Base-by-base conservation (phyloP, 768 basidiomycete genomes). In the Kwoniella dendrophila region DNA sequence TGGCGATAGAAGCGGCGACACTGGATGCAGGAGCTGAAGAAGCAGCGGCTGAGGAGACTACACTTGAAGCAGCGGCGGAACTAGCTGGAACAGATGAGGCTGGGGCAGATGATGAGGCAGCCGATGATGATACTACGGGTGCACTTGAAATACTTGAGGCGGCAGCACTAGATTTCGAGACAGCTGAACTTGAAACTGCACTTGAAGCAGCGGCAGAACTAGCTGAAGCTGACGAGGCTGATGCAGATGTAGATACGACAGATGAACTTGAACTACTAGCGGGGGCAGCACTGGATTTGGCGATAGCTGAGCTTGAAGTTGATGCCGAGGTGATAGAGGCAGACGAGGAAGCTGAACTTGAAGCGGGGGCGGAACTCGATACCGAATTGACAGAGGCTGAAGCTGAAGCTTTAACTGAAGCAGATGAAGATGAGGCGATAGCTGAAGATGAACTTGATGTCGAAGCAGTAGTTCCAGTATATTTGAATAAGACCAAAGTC, bases 1-100 rank as follows among this genome's bases (percentile, higher is more conserved):
- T 69, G 18, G 59, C 45, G 27, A 22, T 20, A 27, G 60, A 43
- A 56, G 60, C 44, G 1, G 51, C 33, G 27, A n/a, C n/a, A n/a
- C n/a, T 16, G 10, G 60, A 38, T 12, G 45, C 30, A 3, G 38
- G 24, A 14, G 29, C 22, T 7, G 57, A 48, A 43, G 59, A 12
- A 33, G 30, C 45, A 20, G 30, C 56, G 44, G 48, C 7, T 36
- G 59, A 41, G 14, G 59, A 33, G 41, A 36, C 11, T 2, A 50
- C 12, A 27, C 50, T 34, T 10, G 50, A 22, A 20, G 10, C 32
- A 29, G 52, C 50, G 22, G 44, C 50, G 14, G 32, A n/a, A 20
- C 16, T 24, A 34, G 59, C 38, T 29, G 59, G 36, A 14, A 48
- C 27, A 38, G 55, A 32, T 20, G 64, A 41, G 34, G 67, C 34